These are phyloP conservation scores for Saccharomycopsis microspora DNA, from an alignment of 805 yeast genomes.

Conservation along the genomic window DNA sequence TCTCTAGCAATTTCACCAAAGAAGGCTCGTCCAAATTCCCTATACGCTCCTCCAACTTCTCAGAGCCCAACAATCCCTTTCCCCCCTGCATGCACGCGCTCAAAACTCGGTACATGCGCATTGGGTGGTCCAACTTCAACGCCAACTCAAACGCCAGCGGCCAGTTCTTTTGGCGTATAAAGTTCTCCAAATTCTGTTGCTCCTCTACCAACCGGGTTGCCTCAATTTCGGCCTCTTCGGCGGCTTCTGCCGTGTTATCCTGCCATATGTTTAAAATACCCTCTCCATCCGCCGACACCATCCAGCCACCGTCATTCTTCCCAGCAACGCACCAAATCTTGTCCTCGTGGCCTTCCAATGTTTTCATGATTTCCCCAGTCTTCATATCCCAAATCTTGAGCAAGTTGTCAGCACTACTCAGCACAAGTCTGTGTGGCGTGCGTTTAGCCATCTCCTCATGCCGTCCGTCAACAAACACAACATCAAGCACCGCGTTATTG, in stretches of 20 bases:
- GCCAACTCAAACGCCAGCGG: slow-evolving; percentile 80
- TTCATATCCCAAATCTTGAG: slow-evolving; percentile 81
- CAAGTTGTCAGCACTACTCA: slow-evolving; percentile 91
- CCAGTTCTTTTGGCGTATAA: slow-evolving; percentile 67
- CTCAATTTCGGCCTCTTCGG: slow-evolving; percentile 32
- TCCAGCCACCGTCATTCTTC: slow-evolving; percentile 51
- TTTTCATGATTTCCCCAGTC: slow-evolving; percentile 67
- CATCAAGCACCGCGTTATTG: slow-evolving; percentile 82
- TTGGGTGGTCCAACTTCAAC: slow-evolving; percentile 79
- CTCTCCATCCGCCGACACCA: slow-evolving; percentile 90
- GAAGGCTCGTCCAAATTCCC: slow-evolving; percentile 47
- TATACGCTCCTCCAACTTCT: slow-evolving; percentile 49
- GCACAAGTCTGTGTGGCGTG: slow-evolving; percentile 18
- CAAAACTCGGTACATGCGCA: slow-evolving; percentile 72
- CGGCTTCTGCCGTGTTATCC: slow-evolving; percentile 67
- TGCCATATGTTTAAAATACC: slow-evolving; percentile 84
- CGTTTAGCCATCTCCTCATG: slow-evolving; percentile 32
- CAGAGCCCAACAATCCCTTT: slow-evolving; percentile 36
- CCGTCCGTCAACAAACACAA: slow-evolving; percentile 52
- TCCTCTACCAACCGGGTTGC: slow-evolving; percentile 59
- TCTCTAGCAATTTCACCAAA: slow-evolving; percentile 48
- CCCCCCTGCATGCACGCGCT: slow-evolving; percentile 27
- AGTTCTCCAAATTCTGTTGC: slow-evolving; percentile 79
- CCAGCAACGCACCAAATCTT: slow-evolving; percentile 86
- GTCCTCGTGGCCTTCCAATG: slow-evolving; percentile 85